Base-by-base conservation (phyloP, 1,284 basidiomycete genomes). In the Puccinia coronata region DNA sequence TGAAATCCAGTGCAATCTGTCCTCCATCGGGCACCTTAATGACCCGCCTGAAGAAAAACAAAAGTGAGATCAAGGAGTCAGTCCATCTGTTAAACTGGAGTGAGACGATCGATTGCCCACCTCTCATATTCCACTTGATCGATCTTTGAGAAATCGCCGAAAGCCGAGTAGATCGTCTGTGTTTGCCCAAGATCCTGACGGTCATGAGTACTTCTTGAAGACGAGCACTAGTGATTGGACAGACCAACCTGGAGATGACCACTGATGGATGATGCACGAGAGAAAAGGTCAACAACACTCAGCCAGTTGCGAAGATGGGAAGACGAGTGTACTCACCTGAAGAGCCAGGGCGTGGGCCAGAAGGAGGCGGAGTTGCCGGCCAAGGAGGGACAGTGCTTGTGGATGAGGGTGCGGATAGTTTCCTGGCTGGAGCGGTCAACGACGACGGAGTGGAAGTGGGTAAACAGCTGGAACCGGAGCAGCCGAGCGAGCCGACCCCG, bases 121-220 rank as follows among this genome's bases (percentile, higher is more conserved):
- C 92, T 89, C 82, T 90, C 88, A 85, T 93, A 94, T 82, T 88
- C 87, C 80, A 94, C 89, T 76, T 88, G 88, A 86, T 95, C 92
- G 63, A 90, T 88, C 81, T 90, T 90, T 0, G 90, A 90, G 83
- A 95, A 95, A 86, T 88, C 84, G 20, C 87, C 88, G 1, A 86
- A 77, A n/a, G 87, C 87, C 23, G 85, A 86, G 83, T 85, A 88
- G 31, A 86, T 84, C 0, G 88, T 88, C 82, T 88, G 87, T 6
- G n/a, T 47, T 43, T 28, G 59, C 6, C 1, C 8, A 31, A 34
- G 59, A n/a, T n/a, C n/a, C n/a, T n/a, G n/a, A n/a, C n/a, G n/a
- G n/a, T n/a, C 5, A 61, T 61, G 25, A 61, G 34, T 16, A 16
- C 12, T 18, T n/a, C 9, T 28, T 28, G 59, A 34, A 2, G 12